Evolutionary conservation across 2,329 filamentous ascomycete genomes (phyloP).

Genomic region (Tolypocladium paradoxum): DNA sequence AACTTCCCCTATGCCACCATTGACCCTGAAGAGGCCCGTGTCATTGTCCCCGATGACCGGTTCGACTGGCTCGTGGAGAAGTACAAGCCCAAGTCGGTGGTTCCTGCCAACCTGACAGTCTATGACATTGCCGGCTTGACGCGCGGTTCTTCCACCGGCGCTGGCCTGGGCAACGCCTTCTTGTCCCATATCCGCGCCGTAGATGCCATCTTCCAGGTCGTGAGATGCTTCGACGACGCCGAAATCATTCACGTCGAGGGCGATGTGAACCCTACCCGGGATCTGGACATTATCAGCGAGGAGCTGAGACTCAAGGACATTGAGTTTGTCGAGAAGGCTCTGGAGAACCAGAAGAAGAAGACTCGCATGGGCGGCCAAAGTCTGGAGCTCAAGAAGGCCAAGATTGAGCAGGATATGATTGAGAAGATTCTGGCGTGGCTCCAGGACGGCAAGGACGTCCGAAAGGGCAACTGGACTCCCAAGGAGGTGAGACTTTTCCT

Average conservation of each 20-base stretch:
- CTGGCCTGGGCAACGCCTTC: slow-evolving; percentile 95
- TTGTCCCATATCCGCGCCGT: slow-evolving; percentile 97
- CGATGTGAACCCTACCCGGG: slow-evolving; percentile 88
- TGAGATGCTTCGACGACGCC: slow-evolving; percentile 95
- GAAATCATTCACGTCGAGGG: slow-evolving; percentile 99
- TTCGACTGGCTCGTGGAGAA: slow-evolving; percentile 94
- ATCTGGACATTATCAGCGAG: slow-evolving; percentile 93
- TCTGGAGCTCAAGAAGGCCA: slow-evolving; percentile 95
- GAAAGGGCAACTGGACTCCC: slow-evolving; percentile 77
- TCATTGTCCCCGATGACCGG: slow-evolving; percentile 90
- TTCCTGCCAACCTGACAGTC: slow-evolving; percentile 96
- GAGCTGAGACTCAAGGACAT: slow-evolving; percentile 97
- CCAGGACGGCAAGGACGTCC: slow-evolving; percentile 83
- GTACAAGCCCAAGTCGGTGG: slow-evolving; percentile 93
- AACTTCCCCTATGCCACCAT: slow-evolving; percentile 99
- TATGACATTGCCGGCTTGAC: slow-evolving; percentile 98
- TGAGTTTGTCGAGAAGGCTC: slow-evolving; percentile 93
- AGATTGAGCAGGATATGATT: slow-evolving; percentile 86
- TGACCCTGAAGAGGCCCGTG: slow-evolving; percentile 94
- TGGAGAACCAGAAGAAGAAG: slow-evolving; percentile 87
- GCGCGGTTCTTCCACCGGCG: slow-evolving; percentile 90
- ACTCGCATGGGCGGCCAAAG: slow-evolving; percentile 89
- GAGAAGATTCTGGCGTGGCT: slow-evolving; percentile 80
- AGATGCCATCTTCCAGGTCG: slow-evolving; percentile 95
- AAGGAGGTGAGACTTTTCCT: slow-evolving; percentile 71